Evolutionary conservation across 805 yeast species (phyloP).

Genomic region (Candida nanaspora): DNA sequence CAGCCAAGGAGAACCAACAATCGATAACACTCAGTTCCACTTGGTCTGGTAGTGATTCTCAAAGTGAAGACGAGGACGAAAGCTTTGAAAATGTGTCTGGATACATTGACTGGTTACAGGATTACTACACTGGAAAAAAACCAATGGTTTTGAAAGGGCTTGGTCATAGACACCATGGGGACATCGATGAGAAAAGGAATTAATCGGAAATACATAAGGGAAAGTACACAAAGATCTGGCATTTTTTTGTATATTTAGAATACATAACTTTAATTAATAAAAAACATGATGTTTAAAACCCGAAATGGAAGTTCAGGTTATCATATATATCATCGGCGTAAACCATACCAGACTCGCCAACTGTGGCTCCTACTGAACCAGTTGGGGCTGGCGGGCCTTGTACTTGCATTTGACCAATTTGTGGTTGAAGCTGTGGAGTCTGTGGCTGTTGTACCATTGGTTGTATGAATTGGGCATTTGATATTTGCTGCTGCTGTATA

Average conservation of each 20-base stretch:
- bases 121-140: constrained; percentile 1
- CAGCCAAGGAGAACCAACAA: too few relatives aligned
- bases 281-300: neutral
- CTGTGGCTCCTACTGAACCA: too few relatives aligned
- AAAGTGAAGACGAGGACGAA: neutral
- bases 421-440: neutral
- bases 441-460: too few relatives aligned
- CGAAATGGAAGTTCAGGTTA: neutral
- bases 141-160: neutral
- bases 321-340: neutral
- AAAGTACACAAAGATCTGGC: neutral
- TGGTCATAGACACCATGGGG: too few relatives aligned
- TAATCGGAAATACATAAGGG: neutral
- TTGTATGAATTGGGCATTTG: too few relatives aligned
- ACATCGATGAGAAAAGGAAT: too few relatives aligned
- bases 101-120: constrained; percentile 17
- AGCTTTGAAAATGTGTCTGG: constrained; percentile 11
- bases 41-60: too few relatives aligned
- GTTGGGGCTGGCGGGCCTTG: too few relatives aligned
- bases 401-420: neutral
- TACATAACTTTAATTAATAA: neutral
- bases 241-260: too few relatives aligned
- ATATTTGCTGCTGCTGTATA: neutral
- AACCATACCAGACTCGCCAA: too few relatives aligned
- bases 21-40: too few relatives aligned